Evolutionary conservation across 768 basidiomycete genomes (phyloP).

Genomic region (Dioszegia crocea): DNA sequence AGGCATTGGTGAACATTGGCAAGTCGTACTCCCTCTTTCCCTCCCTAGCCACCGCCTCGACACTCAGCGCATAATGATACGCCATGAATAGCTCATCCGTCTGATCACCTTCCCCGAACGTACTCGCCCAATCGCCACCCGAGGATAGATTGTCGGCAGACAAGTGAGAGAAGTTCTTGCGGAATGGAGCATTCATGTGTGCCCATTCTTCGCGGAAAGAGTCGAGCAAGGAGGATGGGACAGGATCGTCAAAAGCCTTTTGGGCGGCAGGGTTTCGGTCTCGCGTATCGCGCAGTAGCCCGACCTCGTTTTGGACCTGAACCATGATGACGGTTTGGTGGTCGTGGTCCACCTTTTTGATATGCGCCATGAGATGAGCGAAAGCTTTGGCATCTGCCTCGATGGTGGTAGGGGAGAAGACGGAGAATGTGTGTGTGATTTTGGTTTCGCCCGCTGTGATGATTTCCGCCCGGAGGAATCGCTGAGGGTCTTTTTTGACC

Average conservation of each 20-base stretch:
- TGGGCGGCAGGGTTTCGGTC: conserved; percentile 2
- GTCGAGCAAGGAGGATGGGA: neutral
- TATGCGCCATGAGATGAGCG: conserved; percentile 5
- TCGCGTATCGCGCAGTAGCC: conserved; percentile 9
- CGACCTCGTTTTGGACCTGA: conserved; percentile 17
- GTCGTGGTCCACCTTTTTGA: conserved; percentile 7
- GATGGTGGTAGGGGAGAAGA: conserved; percentile 1
- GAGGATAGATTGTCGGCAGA: neutral
- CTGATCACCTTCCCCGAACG: conserved; percentile 7
- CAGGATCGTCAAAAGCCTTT: neutral
- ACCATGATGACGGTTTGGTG: conserved; percentile 16
- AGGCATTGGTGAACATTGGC: conserved; percentile 16
- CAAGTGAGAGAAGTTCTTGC: neutral
- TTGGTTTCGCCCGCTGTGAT: neutral
- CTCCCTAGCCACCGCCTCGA: conserved; percentile 6
- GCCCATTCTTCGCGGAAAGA: neutral
- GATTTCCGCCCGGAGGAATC: conserved; percentile 13
- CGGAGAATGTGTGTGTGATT: conserved; percentile 2
- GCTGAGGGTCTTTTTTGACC: conserved; percentile 14
- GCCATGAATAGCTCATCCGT: conserved; percentile 22
- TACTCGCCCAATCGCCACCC: neutral
- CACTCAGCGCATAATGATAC: conserved; percentile 12
- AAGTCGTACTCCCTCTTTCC: conserved; percentile 12
- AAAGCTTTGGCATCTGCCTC: conserved; percentile 14
- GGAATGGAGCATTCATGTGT: neutral